These are phyloP conservation scores for Pseudognaphalium luteoalbum DNA, from an alignment of 129 eudicot genomes.

Conservation along the genomic window DNA sequence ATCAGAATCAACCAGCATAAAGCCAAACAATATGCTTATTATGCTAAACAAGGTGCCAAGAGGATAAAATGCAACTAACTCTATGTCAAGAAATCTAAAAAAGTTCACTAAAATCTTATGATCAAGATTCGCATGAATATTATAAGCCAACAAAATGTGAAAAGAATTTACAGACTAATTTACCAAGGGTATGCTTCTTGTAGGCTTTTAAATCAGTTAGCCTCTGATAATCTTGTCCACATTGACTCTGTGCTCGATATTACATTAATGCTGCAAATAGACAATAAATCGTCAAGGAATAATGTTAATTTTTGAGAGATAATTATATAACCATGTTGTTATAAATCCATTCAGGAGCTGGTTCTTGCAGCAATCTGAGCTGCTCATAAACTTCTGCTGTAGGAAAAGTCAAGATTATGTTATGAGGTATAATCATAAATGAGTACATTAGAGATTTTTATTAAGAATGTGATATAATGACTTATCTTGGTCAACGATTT, in stretches of 20 bases:
- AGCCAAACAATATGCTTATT: constrained; percentile 1
- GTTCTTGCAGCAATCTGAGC: constrained; percentile 69
- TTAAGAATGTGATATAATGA: constrained; percentile 1
- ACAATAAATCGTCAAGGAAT: not conserved
- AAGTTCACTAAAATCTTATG: not conserved
- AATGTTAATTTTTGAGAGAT: not conserved
- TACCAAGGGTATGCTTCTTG: not conserved
- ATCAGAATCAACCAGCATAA: constrained; percentile 18
- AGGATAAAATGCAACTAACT: not conserved
- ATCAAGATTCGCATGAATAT: constrained; percentile 6
- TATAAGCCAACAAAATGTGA: not conserved
- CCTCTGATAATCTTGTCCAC: constrained; percentile 57
- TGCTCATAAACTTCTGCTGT: constrained; percentile 89
- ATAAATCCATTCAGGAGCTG: constrained; percentile 74
- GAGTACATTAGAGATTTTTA: not conserved
- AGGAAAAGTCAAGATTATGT: constrained; percentile 3
- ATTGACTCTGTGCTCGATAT: constrained; percentile 46
- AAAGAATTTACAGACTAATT: not conserved
- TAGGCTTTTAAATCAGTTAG: constrained; percentile 22
- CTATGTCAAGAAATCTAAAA: not conserved
- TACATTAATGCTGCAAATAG: constrained; percentile 56
- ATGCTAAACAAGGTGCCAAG: constrained; percentile 11
- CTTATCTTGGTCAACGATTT: constrained; percentile 73
- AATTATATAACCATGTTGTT: constrained; percentile 30
- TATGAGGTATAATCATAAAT: not conserved